Percentiles rank a stretch among this genome's conserved stretches.
Evolutionary conservation across 306 rosid species (phyloP).

Genomic region (Adenanthera pavonina): DNA sequence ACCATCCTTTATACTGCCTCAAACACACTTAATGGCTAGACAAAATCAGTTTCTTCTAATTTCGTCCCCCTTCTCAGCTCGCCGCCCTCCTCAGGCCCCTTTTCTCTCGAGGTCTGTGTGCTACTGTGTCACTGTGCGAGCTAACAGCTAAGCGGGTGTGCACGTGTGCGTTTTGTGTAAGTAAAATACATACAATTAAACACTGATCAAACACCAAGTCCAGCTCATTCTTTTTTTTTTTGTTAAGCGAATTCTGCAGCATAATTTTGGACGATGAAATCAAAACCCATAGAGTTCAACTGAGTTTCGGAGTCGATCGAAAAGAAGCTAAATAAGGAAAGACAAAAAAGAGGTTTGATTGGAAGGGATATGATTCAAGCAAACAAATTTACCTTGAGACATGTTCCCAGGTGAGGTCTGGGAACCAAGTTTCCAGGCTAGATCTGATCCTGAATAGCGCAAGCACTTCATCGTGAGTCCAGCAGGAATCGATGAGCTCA

Average conservation of each 20-base stretch:
- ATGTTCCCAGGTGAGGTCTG: constrained; percentile 90
- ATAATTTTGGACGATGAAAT: neutral
- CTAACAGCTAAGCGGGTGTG: constrained; percentile 39
- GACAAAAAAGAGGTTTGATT: neutral
- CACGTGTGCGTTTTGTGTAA: constrained; percentile 53
- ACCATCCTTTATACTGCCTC: neutral
- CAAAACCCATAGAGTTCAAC: neutral
- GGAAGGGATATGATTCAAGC: neutral
- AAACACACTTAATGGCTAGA: constrained; percentile 29
- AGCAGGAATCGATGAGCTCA: constrained; percentile 53
- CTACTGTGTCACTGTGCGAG: constrained; percentile 41
- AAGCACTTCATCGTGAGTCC: constrained; percentile 80
- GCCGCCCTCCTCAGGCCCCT: neutral
- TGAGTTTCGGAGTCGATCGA: neutral
- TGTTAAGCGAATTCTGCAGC: neutral
- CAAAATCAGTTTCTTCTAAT: constrained; percentile 29
- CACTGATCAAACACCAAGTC: constrained; percentile 25
- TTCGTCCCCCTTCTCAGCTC: constrained; percentile 27
- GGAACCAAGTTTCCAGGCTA: constrained; percentile 80
- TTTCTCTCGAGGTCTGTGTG: constrained; percentile 35
- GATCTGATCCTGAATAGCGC: constrained; percentile 89
- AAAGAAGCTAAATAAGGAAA: neutral
- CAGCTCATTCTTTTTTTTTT: constrained; percentile 19
- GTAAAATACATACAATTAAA: neutral
- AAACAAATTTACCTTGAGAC: constrained; percentile 67